Base-by-base conservation (phyloP, 1,139 yeast species). In the Meyerozyma sp. region DNA sequence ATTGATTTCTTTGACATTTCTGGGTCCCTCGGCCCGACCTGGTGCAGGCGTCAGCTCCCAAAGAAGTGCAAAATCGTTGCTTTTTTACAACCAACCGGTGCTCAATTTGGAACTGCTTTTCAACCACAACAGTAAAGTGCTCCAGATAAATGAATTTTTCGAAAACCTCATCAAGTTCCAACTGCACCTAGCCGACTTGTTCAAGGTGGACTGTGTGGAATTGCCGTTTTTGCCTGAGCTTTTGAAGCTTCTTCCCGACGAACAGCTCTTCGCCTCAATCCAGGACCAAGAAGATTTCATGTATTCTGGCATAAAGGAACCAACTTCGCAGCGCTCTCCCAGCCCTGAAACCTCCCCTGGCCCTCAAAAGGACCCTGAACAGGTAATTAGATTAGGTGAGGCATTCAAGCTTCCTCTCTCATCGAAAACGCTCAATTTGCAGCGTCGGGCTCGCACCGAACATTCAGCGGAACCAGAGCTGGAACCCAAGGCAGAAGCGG, bases 121-220 rank as follows among this genome's bases (percentile, higher is more conserved):
- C 27, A 54, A 54, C 5, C 58, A 61, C 43, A 66, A 61, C 44
- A 51, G 48, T 39, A 60, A 52, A 40, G 48, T 73, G 11, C 52
- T 59, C 7, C 57, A 55, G 5, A 56, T 73, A 28, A 73, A 73
- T 48, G 69, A 64, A 40, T 72, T 68, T 45, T 55, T 73, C 27
- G 78, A 73, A 49, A 65, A 68, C 46, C 46, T 70, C 36, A 70
- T 73, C 16, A 51, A 47, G 11, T 50, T 70, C n/a, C 77, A 70
- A 48, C 40, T 49, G 5, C 62, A 61, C 10, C 46, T 73, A 8
- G 43, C 55, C 2, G 52, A 51, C 1, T 44, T 72, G 9, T 64
- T 71, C 46, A 51, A 53, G 9, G 43, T 44, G 13, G 46, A 44
- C 6, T 39, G 49, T 20, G 39, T 55, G 3, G 51, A 61, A 20